Base-by-base conservation (phyloP, 495 filamentous ascomycete species). In the Xylaria telfairii region DNA sequence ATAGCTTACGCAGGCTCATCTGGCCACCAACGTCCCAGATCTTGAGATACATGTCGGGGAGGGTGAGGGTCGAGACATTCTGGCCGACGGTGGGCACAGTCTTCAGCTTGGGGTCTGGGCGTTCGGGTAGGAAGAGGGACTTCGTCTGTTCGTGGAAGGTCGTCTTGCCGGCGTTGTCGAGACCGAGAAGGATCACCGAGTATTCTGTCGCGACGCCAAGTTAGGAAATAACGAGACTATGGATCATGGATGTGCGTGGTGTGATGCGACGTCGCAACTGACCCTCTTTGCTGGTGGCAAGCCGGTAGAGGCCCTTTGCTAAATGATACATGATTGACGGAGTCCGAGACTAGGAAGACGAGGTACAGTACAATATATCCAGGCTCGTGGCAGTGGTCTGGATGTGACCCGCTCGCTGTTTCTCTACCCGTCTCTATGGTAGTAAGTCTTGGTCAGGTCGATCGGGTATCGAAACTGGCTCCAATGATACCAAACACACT, bases 1-100 rank as follows among this genome's bases (percentile, higher is more conserved):
- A 99, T 6, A 99, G 90, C 69, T 91, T 90, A 59, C 96, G 92
- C 77, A 99, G 88, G 10, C 86, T 88, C 73, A 95, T 90, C 80
- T 99, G 96, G 3, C 96, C 96, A 67, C 96, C 96, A 3, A 99
- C 92, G 81, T 99, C 96, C 96, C 96, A 99, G 78, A 99, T 92
- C 86, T 97, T 97, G 75, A 99, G 87, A 84, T 98, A 97, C 89
- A 97, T 92, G 75, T 96, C 92, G 1, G 92, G 90, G 13, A 98
- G 85, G 1, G 89, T 87, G 79, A 99, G 92, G 53, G 93, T 94
- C 44, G 93, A 90, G 73, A 98, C 95, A 82, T 98, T 99, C 78
- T 99, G 96, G 68, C 96, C 96, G 77, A 99, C 96, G 19, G 96
- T 99, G 19, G 96, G 96, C 41, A 98, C 96, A 54, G 96, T 99